Conservation (phyloP, 345 rosid genomes). For the Chamaenerion angustifolium region DNA sequence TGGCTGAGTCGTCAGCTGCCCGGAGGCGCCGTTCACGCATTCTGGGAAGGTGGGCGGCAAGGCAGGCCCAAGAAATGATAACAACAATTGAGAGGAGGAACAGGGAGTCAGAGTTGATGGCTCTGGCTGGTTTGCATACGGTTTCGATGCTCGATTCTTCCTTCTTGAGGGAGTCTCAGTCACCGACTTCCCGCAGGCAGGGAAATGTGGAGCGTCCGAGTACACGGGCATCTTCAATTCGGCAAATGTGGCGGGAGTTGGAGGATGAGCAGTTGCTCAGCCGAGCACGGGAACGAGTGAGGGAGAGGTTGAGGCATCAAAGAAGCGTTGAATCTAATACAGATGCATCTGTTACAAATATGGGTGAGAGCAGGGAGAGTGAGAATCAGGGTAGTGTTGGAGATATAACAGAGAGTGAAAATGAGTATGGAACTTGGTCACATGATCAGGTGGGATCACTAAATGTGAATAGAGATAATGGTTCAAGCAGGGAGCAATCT, state of each 20-base stretch:
- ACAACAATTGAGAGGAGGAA: conserved; percentile 93
- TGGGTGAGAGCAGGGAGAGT: conserved; percentile 46
- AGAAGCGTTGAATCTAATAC: conserved; percentile 43
- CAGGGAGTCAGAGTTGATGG: conserved; percentile 93
- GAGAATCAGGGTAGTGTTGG: conserved; percentile 58
- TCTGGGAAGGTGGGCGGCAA: conserved; percentile 85
- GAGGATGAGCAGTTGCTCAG: conserved; percentile 90
- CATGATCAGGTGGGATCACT: conserved; percentile 40
- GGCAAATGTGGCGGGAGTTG: conserved; percentile 99
- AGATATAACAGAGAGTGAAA: conserved; percentile 75
- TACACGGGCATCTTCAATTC: conserved; percentile 73
- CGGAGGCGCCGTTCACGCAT: conserved; percentile 78
- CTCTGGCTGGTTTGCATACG: conserved; percentile 85
- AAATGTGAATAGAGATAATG: conserved; percentile 38
- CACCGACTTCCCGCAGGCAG: conserved; percentile 60
- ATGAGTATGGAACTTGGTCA: conserved; percentile 69
- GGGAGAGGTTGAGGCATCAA: conserved; percentile 71
- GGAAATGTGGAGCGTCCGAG: conserved; percentile 69
- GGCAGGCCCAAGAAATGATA: conserved; percentile 98
- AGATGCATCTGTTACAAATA: conserved; percentile 28
- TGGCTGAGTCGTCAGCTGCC: conserved; percentile 91
- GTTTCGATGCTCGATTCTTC: conserved; percentile 96
- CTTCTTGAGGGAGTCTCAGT: conserved; percentile 80
- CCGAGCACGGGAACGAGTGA: conserved; percentile 72
- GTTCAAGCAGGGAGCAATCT: conserved; percentile 83